Evolutionary conservation across 768 basidiomycete species (phyloP).

Genomic region (Macrolepiota dolichaula): DNA sequence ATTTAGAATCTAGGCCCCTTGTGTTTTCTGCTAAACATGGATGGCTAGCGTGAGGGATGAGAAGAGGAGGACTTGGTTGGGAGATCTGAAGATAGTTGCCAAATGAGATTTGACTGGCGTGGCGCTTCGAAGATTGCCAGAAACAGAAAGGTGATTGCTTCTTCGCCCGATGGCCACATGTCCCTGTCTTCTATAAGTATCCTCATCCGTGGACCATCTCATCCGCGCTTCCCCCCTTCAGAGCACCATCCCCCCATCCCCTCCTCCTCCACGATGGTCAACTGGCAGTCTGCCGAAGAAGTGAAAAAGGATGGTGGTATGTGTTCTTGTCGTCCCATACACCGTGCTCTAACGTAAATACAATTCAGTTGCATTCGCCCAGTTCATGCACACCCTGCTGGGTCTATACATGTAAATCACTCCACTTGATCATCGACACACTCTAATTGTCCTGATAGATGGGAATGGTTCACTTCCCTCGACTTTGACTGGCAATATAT

Average conservation of each 20-base stretch:
- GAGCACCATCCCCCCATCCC: background rate
- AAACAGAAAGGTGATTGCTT: background rate
- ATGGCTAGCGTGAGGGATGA: background rate
- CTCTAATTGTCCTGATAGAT: constrained; percentile 32
- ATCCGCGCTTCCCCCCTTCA: constrained; percentile 13
- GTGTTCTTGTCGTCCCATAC: constrained; percentile 9
- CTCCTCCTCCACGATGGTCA: constrained; percentile 39
- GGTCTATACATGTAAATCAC: constrained; percentile 55
- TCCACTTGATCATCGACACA: background rate
- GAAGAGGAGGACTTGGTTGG: background rate
- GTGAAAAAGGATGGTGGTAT: constrained; percentile 45
- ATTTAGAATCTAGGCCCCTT: too few species aligned
- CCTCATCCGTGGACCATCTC: constrained; percentile 14
- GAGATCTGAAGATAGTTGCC: constrained; percentile 1
- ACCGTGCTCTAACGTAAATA: background rate
- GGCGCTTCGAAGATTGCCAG: constrained; percentile 3
- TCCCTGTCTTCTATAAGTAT: constrained; percentile 17
- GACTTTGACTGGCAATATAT: constrained; percentile 65
- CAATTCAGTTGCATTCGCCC: constrained; percentile 40
- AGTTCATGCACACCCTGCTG: constrained; percentile 57
- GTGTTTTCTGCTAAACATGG: background rate
- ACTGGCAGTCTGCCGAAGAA: constrained; percentile 52
- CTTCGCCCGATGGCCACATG: constrained; percentile 1
- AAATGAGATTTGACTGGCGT: constrained; percentile 7
- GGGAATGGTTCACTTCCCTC: constrained; percentile 65